Base-by-base conservation (phyloP, 257 asterid species). In the Solanum phureja region DNA sequence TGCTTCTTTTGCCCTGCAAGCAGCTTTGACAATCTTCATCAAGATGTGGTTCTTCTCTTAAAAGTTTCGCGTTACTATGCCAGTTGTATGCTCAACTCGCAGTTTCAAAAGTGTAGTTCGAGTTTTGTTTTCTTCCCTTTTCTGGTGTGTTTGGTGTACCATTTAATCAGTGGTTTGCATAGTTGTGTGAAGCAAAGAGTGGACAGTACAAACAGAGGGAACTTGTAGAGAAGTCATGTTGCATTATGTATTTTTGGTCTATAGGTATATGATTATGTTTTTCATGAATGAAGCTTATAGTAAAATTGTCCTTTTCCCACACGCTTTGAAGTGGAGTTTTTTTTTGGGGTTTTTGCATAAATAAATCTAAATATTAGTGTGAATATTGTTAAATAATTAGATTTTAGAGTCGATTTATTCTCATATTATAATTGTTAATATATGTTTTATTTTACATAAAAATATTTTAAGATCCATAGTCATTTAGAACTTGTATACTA, bases 1-100 rank as follows among this genome's bases (percentile, higher is more conserved):
- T 66, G 96, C 98, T 73, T 98, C 99, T 83, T 94, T 96, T 46
- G 94, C 91, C 88, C 93, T 96, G 90, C 99, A 96, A 90, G 89
- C 95, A 92, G 98, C 94, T 76, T 91, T 96, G 91, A 95, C 98
- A 8, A 88, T 96, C 91, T 96, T 96, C 93, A 95, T 96, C 94
- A 96, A 96, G 92, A 92, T 92, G 94, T 92, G 98, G 97, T 96
- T 96, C 92, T 96, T 96, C 88, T 91, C 92, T 29, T 91, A 38
- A 52, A 52, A 58, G 75, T 14, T 56, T 56, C 9, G 35, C 5
- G 24, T 21, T 83, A n/a, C 73, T 83, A 0, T 19, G 14, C 75
- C n/a, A 16, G 35, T 34, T 83, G 56, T 83, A 60, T 56, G 52
- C 71, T 37, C 44, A 60, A 83, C 31, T 83, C 11, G 9, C 49